Evolutionary conservation across 129 eudicot species (phyloP).

Genomic region (Chrysanthemum lavandulifolium): DNA sequence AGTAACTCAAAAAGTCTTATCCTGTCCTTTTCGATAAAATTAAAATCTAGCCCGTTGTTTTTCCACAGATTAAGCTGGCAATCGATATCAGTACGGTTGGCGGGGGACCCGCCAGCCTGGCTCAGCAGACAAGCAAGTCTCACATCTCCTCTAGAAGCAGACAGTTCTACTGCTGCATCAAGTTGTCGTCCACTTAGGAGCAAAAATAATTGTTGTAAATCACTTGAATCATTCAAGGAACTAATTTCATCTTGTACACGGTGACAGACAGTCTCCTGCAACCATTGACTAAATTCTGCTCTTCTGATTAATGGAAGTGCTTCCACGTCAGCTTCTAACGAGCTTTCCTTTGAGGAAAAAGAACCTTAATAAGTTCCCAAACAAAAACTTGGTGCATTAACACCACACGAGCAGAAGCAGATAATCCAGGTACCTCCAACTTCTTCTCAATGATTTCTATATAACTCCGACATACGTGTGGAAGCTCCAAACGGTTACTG

Average conservation of each 20-base stretch:
- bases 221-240: conserved; percentile 56
- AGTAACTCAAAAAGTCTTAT: conserved; percentile 76
- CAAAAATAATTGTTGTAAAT: conserved; percentile 69
- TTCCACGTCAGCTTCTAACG: conserved; percentile 56
- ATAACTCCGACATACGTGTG: conserved; percentile 70
- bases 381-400: conserved; percentile 85
- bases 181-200: conserved; percentile 82
- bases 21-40: conserved; percentile 67
- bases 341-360: conserved; percentile 61
- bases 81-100: conserved; percentile 60
- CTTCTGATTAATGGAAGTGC: conserved; percentile 80
- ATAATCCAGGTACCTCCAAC: conserved; percentile 67
- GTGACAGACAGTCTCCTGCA: conserved; percentile 87
- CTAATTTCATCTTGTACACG: conserved; percentile 93
- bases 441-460: conserved; percentile 74
- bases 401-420: conserved; percentile 65
- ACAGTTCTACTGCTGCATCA: conserved; percentile 80
- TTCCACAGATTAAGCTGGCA: conserved; percentile 80
- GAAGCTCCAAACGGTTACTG: conserved; percentile 43
- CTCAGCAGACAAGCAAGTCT: conserved; percentile 86
- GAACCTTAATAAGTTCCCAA: conserved; percentile 92
- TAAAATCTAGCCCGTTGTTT: conserved; percentile 76
- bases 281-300: conserved; percentile 92
- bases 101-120: conserved; percentile 90
- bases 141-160: conserved; percentile 90